These are phyloP conservation scores for Capronia coronata DNA, from an alignment of 2,329 filamentous ascomycete species.

Conservation along the genomic window DNA sequence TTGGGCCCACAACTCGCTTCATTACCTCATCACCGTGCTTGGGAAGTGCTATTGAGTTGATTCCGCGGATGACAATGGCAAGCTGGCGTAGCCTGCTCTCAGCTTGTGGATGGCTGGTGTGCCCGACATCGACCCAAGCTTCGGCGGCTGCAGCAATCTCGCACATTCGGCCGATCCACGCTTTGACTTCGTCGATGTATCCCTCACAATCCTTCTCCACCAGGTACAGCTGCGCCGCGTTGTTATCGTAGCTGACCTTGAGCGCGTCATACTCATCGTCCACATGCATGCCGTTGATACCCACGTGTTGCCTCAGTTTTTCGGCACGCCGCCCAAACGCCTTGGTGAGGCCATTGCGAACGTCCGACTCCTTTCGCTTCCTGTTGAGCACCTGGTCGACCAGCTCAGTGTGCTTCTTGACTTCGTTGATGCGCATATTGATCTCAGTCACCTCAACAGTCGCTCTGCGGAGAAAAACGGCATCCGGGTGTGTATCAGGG, in stretches of 20 bases:
- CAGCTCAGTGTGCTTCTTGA: conserved; percentile 89
- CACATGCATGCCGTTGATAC: conserved; percentile 60
- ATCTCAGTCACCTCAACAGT: conserved; percentile 61
- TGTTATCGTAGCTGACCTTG: conserved; percentile 81
- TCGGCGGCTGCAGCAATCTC: conserved; percentile 77
- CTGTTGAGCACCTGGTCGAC: conserved; percentile 79
- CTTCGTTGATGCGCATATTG: conserved; percentile 73
- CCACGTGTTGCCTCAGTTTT: conserved; percentile 68
- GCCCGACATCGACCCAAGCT: conserved; percentile 63
- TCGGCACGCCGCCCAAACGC: conserved; percentile 85
- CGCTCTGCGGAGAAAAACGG: conserved; percentile 61
- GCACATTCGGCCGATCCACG: conserved; percentile 74
- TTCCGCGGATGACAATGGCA: conserved; percentile 77
- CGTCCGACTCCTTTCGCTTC: conserved; percentile 82
- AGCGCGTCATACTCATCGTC: conserved; percentile 75
- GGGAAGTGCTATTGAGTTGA: conserved; percentile 73
- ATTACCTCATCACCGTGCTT: conserved; percentile 61
- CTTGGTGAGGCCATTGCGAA: conserved; percentile 75
- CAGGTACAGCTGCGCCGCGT: conserved; percentile 86
- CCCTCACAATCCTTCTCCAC: conserved; percentile 90
- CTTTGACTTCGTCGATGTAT: conserved; percentile 74
- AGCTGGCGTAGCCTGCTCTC: conserved; percentile 94
- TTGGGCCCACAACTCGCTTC: conserved; percentile 8
- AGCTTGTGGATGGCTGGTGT: conserved; percentile 70
- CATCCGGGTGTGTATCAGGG: conserved; percentile 75